phyloP scores from a whole-genome alignment of 768 basidiomycete genomes.

The Xanthoconium stramineum region DNA sequence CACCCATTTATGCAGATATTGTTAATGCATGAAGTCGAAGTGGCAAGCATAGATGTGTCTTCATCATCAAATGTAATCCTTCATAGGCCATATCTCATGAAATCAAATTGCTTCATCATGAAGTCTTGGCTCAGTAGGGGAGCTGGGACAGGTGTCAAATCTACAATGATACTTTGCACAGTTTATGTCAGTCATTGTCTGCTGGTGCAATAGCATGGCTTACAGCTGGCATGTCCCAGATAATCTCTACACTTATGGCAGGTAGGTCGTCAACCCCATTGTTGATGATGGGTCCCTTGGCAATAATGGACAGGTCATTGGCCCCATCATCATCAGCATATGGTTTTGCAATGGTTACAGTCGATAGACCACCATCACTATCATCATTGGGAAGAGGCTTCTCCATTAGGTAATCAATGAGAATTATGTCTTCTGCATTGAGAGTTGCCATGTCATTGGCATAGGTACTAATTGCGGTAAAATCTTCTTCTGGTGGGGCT shows the following conservation, averaged over 20 bases:
- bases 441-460: background rate
- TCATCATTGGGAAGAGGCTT: background rate
- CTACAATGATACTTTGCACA: background rate
- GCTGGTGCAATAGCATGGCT: background rate
- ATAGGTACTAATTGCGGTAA: no score
- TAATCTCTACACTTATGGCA: background rate
- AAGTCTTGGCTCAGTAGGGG: no score
- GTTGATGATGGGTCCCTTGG: no score
- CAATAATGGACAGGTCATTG: no score
- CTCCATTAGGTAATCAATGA: background rate
- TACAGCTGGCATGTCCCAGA: background rate
- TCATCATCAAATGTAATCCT: background rate
- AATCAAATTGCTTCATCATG: no score
- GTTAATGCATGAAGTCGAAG: background rate
- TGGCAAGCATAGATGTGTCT: background rate
- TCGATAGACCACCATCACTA: background rate
- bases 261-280: no score
- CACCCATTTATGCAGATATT: background rate
- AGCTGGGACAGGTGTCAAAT: background rate
- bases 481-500: background rate
- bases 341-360: no score
- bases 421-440: background rate
- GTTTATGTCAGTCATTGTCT: background rate
- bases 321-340: no score
- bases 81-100: no score